Evolutionary conservation across 352 stramenopile genomes (phyloP), one percentile per base, ranked within the genome.

Genomic region (Pythium oligandrum): DNA sequence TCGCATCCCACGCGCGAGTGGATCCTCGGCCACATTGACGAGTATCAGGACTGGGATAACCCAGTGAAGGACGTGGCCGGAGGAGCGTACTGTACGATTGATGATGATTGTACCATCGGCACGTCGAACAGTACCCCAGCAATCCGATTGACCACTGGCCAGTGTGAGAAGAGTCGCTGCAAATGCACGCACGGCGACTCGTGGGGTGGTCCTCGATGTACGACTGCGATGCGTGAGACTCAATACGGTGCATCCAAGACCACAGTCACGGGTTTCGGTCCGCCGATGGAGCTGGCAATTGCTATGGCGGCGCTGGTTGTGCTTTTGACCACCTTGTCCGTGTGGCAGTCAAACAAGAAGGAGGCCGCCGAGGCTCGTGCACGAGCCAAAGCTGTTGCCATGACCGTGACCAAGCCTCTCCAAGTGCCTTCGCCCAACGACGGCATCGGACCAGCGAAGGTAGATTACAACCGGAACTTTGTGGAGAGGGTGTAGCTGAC

Each of bases 101-200:
- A 70, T 17, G 63, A 72, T 47, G 67, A 75, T 50, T 75, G 67
- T 45, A 68, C 59, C 17, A 51, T 75, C 12, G 33, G 48, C 4
- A 47, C 47, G 2, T 55, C 36, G 6, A 73, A 67, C 17, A 45
- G 54, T 40, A 53, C 59, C 32, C 40, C 42, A 40, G 57, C 36
- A 32, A 61, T 49, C 31, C 70, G 51, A 63, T 49, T 53, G 46
- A 50, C 55, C 11, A 63, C 48, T 39, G 60, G 62, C 53, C 47
- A 58, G 56, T 63, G 59, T 45, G 39, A 48, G 5, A 78, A 83
- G 9, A 66, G 59, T 10, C 73, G 76, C 2, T 91, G 81, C 48
- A 46, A 60, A 6, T 89, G 81, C 44, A 68, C 55, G 5, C 53
- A 68, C 55, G 44, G 32, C 8, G 46, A 59, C 8, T 61, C 60